phyloP scores from a whole-genome alignment of 208 protist species.

The Novymonas esmeraldas region DNA sequence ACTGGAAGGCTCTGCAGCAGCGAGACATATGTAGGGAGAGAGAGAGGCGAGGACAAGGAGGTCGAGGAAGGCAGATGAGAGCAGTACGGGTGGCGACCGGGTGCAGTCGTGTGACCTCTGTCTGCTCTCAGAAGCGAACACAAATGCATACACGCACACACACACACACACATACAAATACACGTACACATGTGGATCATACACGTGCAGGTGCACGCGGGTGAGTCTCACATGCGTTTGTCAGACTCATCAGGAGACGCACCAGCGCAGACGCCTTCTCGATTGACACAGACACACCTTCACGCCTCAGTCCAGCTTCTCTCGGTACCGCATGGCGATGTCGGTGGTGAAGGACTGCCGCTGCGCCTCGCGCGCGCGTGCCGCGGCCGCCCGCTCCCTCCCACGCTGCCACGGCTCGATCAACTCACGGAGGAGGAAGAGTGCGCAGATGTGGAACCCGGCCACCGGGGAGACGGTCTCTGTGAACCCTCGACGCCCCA shows the following conservation, averaged over 20 bases:
- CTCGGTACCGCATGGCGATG: conserved; percentile 68
- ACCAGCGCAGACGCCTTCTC: background rate
- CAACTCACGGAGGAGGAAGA: conserved; percentile 64
- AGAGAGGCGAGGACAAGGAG: background rate
- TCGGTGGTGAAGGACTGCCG: conserved; percentile 55
- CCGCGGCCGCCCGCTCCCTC: conserved; percentile 7
- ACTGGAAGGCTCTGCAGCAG: background rate
- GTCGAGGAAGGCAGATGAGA: background rate
- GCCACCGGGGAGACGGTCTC: conserved; percentile 56
- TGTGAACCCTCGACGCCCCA: conserved; percentile 42
- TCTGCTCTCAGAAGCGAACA: no score
- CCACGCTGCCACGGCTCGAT: conserved; percentile 43
- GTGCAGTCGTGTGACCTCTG: background rate
- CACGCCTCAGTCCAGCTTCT: conserved; percentile 50
- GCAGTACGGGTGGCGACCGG: background rate
- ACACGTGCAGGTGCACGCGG: no score
- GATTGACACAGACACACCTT: background rate
- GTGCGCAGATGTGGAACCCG: conserved; percentile 67
- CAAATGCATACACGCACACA: background rate
- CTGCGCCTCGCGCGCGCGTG: conserved; percentile 24
- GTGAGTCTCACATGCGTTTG: background rate
- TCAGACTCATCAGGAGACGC: background rate
- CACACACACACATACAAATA: background rate
- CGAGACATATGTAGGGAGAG: background rate
- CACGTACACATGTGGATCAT: background rate